phyloP scores from a whole-genome alignment of 306 rosid genomes.

The Dalbergia cochinchinensis region DNA sequence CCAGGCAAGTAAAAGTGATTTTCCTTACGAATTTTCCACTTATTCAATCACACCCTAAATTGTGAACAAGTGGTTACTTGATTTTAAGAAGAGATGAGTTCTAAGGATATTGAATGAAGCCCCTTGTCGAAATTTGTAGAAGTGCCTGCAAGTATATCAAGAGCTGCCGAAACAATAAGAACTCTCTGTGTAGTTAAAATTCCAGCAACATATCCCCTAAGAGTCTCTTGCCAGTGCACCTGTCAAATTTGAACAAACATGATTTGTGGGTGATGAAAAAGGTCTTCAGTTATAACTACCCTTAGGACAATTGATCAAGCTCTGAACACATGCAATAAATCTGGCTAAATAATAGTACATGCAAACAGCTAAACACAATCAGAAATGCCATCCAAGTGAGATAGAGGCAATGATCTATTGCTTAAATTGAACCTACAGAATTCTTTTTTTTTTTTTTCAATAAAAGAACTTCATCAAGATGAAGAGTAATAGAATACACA shows the following conservation, averaged over 20 bases:
- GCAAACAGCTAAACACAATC: slow-evolving; percentile 2
- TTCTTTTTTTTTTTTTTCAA: too few species aligned
- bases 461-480: too few species aligned
- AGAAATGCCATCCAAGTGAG: slow-evolving; percentile 9
- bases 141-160: slow-evolving; percentile 86
- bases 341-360: slow-evolving; percentile 27
- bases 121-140: slow-evolving; percentile 87
- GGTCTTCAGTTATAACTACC: slow-evolving; percentile 12
- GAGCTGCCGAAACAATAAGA: slow-evolving; percentile 86
- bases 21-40: slow-evolving; percentile 25
- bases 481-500: too few species aligned
- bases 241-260: slow-evolving; percentile 52
- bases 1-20: neutral
- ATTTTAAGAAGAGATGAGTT: slow-evolving; percentile 9
- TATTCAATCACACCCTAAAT: slow-evolving; percentile 35
- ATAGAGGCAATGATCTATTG: too few species aligned
- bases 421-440: too few species aligned
- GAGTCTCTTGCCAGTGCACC: slow-evolving; percentile 99
- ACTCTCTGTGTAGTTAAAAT: slow-evolving; percentile 86
- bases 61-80: slow-evolving; percentile 34
- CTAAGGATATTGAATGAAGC: slow-evolving; percentile 95
- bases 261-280: slow-evolving; percentile 8
- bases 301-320: slow-evolving; percentile 19
- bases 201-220: slow-evolving; percentile 94
- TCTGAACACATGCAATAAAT: slow-evolving; percentile 20